Percentiles rank a stretch among this genome's conserved stretches.
phyloP scores from a whole-genome alignment of 805 yeast genomes.

The Spencermartinsiella europaea region DNA sequence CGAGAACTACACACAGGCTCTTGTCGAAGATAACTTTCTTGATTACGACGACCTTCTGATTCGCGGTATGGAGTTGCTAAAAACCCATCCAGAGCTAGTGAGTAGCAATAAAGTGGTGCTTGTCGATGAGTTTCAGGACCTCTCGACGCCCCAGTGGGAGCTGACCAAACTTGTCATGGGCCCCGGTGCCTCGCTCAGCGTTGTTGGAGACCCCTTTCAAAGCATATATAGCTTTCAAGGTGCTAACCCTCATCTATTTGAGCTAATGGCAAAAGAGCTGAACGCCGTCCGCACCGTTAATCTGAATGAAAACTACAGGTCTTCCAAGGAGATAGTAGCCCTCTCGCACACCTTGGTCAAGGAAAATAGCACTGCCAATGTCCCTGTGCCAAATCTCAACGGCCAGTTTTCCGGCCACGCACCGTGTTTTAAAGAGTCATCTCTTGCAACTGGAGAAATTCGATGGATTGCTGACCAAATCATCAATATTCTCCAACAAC shows the following conservation, averaged over 20 bases:
- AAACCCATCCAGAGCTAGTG: neutral
- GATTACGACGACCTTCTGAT: constrained; percentile 17
- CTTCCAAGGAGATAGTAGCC: constrained; percentile 60
- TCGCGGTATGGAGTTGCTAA: constrained; percentile 9
- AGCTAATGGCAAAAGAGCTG: constrained; percentile 43
- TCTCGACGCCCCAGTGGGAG: constrained; percentile 69
- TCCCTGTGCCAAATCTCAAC: constrained; percentile 5
- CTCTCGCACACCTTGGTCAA: constrained; percentile 61
- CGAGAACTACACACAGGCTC: constrained; percentile 7
- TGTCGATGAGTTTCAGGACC: constrained; percentile 96
- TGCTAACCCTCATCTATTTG: constrained; percentile 66
- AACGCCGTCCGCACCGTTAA: constrained; percentile 35
- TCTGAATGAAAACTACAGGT: constrained; percentile 71
- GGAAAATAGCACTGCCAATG: constrained; percentile 39
- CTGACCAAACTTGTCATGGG: constrained; percentile 51
- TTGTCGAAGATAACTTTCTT: constrained; percentile 4
- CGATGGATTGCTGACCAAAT: constrained; percentile 55
- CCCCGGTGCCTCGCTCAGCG: constrained; percentile 43
- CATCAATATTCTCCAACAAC: constrained; percentile 34
- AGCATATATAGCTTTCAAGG: constrained; percentile 85
- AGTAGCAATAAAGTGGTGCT: constrained; percentile 39
- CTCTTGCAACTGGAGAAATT: constrained; percentile 50
- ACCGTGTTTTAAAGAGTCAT: constrained; percentile 35
- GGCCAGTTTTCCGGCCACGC: constrained; percentile 13
- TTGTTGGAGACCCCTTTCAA: constrained; percentile 97